These are phyloP conservation scores for Hyaloscypha finlandica DNA, from an alignment of 495 filamentous ascomycete genomes.

Conservation along the genomic window DNA sequence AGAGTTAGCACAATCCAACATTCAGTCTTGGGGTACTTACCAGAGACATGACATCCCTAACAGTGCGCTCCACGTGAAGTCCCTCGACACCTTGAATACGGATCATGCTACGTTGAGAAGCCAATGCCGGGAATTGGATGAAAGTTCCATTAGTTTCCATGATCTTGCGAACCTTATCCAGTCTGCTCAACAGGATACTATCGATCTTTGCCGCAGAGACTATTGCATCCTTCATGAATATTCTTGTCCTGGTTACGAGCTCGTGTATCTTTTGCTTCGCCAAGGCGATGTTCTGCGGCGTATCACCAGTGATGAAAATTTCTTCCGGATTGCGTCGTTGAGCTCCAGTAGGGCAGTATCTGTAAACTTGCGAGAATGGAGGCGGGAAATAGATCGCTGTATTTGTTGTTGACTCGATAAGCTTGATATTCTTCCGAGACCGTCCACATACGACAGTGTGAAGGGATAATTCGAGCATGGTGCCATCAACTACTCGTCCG, in stretches of 20 bases:
- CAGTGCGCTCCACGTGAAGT: conserved; percentile 88
- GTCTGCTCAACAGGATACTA: conserved; percentile 82
- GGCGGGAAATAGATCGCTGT: conserved; percentile 98
- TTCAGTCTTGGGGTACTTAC: conserved; percentile 46
- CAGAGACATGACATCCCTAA: conserved; percentile 91
- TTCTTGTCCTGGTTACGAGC: conserved; percentile 69
- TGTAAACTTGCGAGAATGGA: conserved; percentile 84
- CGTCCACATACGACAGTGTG: conserved; percentile 91
- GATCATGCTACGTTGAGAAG: conserved; percentile 74
- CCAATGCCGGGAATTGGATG: conserved; percentile 84
- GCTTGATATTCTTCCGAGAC: conserved; percentile 92
- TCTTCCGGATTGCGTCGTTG: conserved; percentile 80
- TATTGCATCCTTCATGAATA: conserved; percentile 88
- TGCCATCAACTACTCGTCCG: conserved; percentile 78
- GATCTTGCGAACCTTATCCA: conserved; percentile 97
- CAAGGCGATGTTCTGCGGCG: conserved; percentile 71
- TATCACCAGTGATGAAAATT: conserved; percentile 91
- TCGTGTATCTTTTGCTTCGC: conserved; percentile 91
- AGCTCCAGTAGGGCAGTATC: conserved; percentile 80
- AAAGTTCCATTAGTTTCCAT: conserved; percentile 96
- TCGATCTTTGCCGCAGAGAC: conserved; percentile 90
- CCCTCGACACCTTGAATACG: conserved; percentile 92
- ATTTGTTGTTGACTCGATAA: conserved; percentile 89
- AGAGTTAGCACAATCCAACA: conserved; percentile 35
- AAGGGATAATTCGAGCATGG: conserved; percentile 81